Conservation (phyloP, 768 basidiomycete species). For the Amanita fuliginea region DNA sequence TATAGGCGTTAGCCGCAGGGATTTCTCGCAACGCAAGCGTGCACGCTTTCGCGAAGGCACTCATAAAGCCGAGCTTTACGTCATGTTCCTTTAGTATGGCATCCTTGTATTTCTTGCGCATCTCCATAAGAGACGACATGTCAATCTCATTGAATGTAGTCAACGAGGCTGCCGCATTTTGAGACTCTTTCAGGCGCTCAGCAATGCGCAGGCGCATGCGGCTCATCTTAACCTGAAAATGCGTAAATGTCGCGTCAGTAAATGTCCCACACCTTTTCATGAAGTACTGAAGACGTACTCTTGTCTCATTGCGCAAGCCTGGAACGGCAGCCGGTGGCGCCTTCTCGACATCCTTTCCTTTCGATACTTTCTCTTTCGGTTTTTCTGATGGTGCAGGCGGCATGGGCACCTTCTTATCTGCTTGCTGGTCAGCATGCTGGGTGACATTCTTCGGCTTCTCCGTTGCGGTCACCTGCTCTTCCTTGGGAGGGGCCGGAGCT, state of each 20-base stretch:
- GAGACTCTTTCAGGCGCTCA: constrained; percentile 95
- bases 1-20: constrained; percentile 87
- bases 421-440: constrained; percentile 38
- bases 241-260: neutral
- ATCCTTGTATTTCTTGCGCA: constrained; percentile 94
- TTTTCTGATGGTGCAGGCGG: constrained; percentile 30
- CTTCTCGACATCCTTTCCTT: constrained; percentile 10
- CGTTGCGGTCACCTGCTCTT: constrained; percentile 12
- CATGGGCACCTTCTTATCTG: constrained; percentile 31
- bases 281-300: constrained; percentile 36
- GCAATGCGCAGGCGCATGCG: constrained; percentile 97
- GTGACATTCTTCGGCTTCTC: constrained; percentile 25
- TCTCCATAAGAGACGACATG: constrained; percentile 91
- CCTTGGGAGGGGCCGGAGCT: constrained; percentile 23
- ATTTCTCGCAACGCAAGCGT: constrained; percentile 82
- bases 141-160: constrained; percentile 99
- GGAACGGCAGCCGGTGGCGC: constrained; percentile 21
- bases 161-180: constrained; percentile 91
- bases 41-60: constrained; percentile 86
- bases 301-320: constrained; percentile 69
- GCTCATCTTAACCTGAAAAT: constrained; percentile 88
- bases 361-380: constrained; percentile 13
- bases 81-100: constrained; percentile 82
- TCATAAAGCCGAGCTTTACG: constrained; percentile 98
- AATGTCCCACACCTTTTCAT: neutral